phyloP scores from a whole-genome alignment of 1,139 yeast species.

The Pichia terricola region DNA sequence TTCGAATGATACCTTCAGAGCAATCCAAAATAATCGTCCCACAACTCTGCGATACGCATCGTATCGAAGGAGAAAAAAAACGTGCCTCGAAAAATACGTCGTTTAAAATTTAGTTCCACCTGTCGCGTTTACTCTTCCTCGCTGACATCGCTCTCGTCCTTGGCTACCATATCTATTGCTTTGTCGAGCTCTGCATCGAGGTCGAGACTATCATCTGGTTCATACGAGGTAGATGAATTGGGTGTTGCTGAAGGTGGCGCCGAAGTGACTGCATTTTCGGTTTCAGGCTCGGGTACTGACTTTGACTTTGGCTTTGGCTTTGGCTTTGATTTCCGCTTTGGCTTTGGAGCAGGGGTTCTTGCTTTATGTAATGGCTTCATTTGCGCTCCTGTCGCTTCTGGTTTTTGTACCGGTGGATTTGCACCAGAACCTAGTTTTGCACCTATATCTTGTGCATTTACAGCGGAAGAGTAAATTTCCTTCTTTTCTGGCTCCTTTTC shows the following conservation, averaged over 20 bases:
- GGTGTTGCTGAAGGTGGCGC: neutral
- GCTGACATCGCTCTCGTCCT: conserved; percentile 18
- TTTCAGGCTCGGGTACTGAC: neutral
- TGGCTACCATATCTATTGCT: conserved; percentile 18
- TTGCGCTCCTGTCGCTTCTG: too few relatives aligned
- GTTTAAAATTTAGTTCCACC: too few relatives aligned
- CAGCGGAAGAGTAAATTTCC: neutral
- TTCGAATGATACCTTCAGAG: too few relatives aligned
- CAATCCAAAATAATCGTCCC: too few relatives aligned
- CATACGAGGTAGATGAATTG: neutral
- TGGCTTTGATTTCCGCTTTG: neutral
- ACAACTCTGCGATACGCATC: too few relatives aligned
- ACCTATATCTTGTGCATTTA: neutral
- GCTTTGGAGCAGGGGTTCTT: neutral
- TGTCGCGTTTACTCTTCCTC: conserved; percentile 16
- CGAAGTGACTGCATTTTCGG: neutral
- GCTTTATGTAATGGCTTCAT: too few relatives aligned
- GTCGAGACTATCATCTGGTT: conserved; percentile 11
- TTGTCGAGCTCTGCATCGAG: conserved; percentile 18
- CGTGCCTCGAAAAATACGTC: neutral
- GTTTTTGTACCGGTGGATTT: neutral
- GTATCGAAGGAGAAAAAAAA: too few relatives aligned
- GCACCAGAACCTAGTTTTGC: neutral
- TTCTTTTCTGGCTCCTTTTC: conserved; percentile 5
- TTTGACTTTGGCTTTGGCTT: neutral